These are phyloP conservation scores for Cryptosporidium sp. DNA, from an alignment of 169 alveolate species.

Conservation along the genomic window DNA sequence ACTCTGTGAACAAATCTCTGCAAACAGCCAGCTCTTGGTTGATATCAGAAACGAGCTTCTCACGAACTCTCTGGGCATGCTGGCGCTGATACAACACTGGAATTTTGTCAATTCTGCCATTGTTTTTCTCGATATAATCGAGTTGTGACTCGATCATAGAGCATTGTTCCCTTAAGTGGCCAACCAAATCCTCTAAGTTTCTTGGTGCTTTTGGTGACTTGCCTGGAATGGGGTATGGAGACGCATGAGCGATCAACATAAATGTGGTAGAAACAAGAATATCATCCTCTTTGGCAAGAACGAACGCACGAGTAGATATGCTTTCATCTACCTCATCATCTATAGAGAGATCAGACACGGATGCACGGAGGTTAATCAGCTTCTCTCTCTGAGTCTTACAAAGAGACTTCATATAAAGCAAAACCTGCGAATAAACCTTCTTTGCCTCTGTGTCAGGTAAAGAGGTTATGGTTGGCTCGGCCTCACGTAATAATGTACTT, in stretches of 20 bases:
- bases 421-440: conserved; percentile 36
- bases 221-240: conserved; percentile 57
- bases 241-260: conserved; percentile 59
- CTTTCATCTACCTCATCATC: conserved; percentile 9
- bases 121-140: neutral
- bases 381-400: conserved; percentile 37
- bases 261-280: conserved; percentile 12
- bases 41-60: neutral
- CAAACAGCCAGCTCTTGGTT: neutral
- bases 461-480: conserved; percentile 2
- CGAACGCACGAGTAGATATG: conserved; percentile 18
- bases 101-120: conserved; percentile 30
- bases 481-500: neutral
- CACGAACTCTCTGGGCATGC: conserved; percentile 11
- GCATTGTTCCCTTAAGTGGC: conserved; percentile 8
- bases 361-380: neutral
- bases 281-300: conserved; percentile 62
- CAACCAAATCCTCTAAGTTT: neutral
- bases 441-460: conserved; percentile 59
- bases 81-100: conserved; percentile 33
- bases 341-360: conserved; percentile 2
- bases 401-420: conserved; percentile 8
- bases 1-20: neutral
- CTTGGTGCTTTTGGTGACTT: conserved; percentile 31
- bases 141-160: conserved; percentile 4